Evolutionary conservation across 163 green algal species (phyloP).

Genomic region (Chlamydomonas reinhardtii): DNA sequence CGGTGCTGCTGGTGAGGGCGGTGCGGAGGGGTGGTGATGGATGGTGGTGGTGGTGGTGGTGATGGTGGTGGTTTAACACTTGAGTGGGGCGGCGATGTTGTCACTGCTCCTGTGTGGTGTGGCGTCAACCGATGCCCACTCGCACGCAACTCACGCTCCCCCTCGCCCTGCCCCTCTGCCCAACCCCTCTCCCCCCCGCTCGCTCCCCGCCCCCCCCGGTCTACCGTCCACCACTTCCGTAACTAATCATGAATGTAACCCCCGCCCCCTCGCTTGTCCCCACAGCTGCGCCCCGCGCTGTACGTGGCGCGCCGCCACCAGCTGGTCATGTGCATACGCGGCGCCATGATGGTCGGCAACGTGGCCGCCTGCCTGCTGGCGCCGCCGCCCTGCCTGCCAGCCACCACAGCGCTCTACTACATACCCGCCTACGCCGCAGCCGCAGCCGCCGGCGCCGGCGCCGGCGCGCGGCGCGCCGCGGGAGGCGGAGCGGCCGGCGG

Average conservation of each 20-base stretch:
- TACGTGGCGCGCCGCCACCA: constrained; percentile 7
- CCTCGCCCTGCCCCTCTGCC: no score
- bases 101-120: no score
- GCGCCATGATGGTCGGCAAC: constrained; percentile 37
- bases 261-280: no score
- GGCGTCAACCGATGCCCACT: no score
- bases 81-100: no score
- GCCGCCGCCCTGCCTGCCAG: neutral
- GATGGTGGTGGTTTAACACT: neutral
- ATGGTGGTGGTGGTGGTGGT: no score
- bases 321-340: neutral
- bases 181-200: no score
- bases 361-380: neutral
- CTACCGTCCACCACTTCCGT: no score
- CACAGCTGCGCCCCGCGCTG: neutral
- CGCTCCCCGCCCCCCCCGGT: no score
- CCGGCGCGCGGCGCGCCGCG: neutral
- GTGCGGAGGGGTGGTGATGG: neutral
- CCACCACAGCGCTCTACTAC: constrained; percentile 38
- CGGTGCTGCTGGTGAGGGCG: neutral
- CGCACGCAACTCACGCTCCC: no score
- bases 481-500: neutral
- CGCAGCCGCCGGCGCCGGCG: neutral
- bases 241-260: no score
- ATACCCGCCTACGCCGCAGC: constrained; percentile 5